phyloP scores from a whole-genome alignment of 441 rosid species.

The Erysimum cheiri region DNA sequence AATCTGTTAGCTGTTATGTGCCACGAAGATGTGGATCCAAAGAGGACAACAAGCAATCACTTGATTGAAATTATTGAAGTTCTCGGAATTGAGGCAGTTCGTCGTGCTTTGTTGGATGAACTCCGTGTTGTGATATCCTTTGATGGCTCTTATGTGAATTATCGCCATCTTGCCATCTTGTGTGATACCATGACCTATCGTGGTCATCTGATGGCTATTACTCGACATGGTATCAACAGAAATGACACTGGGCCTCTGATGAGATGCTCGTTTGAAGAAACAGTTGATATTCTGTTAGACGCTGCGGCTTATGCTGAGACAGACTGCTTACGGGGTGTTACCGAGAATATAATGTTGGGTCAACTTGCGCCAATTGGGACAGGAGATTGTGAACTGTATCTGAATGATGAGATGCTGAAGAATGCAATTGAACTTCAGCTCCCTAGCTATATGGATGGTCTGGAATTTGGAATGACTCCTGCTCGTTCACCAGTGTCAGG shows the following conservation, averaged over 20 bases:
- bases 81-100: slow-evolving; percentile 97
- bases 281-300: slow-evolving; percentile 97
- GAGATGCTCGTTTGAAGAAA: slow-evolving; percentile 99
- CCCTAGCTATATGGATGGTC: slow-evolving; percentile 93
- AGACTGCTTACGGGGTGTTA: slow-evolving; percentile 87
- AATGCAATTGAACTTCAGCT: slow-evolving; percentile 98
- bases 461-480: slow-evolving; percentile 93
- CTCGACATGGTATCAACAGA: slow-evolving; percentile 97
- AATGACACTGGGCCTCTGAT: slow-evolving; percentile 98
- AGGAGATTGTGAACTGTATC: slow-evolving; percentile 85
- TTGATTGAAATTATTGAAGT: slow-evolving; percentile 96
- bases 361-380: slow-evolving; percentile 99
- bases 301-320: slow-evolving; percentile 97
- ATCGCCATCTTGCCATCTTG: slow-evolving; percentile 92
- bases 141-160: slow-evolving; percentile 96
- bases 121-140: slow-evolving; percentile 95
- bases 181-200: slow-evolving; percentile 99
- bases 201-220: slow-evolving; percentile 98
- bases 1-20: slow-evolving; percentile 98
- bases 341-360: slow-evolving; percentile 97
- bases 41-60: slow-evolving; percentile 97
- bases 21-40: slow-evolving; percentile 92
- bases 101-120: slow-evolving; percentile 89
- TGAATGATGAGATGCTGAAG: slow-evolving; percentile 97
- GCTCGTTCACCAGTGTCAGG: slow-evolving; percentile 81